Base-by-base conservation (phyloP, 208 protist species). In the Trypanosoma boissoni region DNA sequence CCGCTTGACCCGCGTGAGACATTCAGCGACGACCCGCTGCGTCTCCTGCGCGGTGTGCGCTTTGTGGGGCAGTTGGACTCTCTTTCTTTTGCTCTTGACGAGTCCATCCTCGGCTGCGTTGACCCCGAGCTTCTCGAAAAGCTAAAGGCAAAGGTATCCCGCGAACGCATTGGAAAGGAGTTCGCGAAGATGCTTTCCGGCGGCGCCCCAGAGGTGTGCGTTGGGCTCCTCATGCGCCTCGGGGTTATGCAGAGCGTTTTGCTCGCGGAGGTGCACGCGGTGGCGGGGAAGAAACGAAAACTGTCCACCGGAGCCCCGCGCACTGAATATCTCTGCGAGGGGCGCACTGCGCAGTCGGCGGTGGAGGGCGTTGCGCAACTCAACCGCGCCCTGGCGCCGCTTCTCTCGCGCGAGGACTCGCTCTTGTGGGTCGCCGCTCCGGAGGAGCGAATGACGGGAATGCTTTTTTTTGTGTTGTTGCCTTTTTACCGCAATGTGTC, bases 11-110 rank as follows among this genome's bases (percentile, higher is more conserved):
- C 94, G 14, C 53, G 45, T 10, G 73, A 81, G 20, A 97, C 94
- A 18, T 96, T 97, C 55, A 59, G 23, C 5, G 94, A 97, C 50
- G 97, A 99, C 71, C 97, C 97, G 3, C 74, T 99, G 21, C 81
- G 97, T 10, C 75, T 98, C 6, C 77, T 98, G 43, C 84, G 97
- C 26, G 85, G 91, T 8, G 76, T 98, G 34, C 80, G 97, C 29
- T 98, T 98, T 70, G 79, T 92, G 21, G 79, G 81, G 1, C 83
- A 93, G 55, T 84, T 98, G 8, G 80, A 82, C 23, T 60, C 71
- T n/a, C 78, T 97, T 23, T 64, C 76, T 53, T 98, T 97, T 64
- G 12, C 57, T 1, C 69, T 98, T 29, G 83, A 94, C 63, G 52
- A 67, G 27, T 65, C 64, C 18, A 76, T 92, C 21, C 45, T 61